Base-by-base conservation (phyloP, 1,284 basidiomycete genomes). In the Tilletia horrida region DNA sequence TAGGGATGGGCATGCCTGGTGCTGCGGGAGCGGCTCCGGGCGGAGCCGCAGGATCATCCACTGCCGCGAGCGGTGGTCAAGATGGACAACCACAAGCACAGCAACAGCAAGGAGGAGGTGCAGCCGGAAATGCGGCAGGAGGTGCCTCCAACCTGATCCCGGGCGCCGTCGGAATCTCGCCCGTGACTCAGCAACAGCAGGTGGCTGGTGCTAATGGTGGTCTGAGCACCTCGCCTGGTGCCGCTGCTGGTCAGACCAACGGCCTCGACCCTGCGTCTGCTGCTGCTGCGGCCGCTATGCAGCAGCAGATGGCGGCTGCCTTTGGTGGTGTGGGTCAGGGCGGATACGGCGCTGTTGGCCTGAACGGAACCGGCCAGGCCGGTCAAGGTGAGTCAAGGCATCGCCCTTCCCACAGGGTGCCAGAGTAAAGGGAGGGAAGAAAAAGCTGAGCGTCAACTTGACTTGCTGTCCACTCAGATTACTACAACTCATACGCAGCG, bases 401-500 rank as follows among this genome's bases (percentile, higher is more conserved):
- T 59, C 3, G 6, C 16, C 45, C 21, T 7, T 18, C 6, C 7
- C 45, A 23, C 45, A 48, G 45, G n/a, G n/a, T n/a, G n/a, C n/a
- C n/a, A n/a, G n/a, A n/a, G n/a, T n/a, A n/a, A n/a, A n/a, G n/a
- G n/a, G n/a, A n/a, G n/a, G n/a, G n/a, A n/a, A n/a, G n/a, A n/a
- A n/a, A n/a, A n/a, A n/a, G n/a, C n/a, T n/a, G n/a, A n/a, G n/a
- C n/a, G n/a, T n/a, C n/a, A n/a, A n/a, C n/a, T n/a, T n/a, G n/a
- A n/a, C n/a, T n/a, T n/a, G n/a, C n/a, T n/a, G n/a, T n/a, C n/a
- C n/a, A n/a, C n/a, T 9, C 55, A 59, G 55, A 59, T 9, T 59
- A 59, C n/a, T 59, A 59, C 55, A 59, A 59, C 31, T 35, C 55
- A 29, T 59, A 59, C 31, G 55, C 55, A 29, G 50, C 50, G 25